phyloP scores from a whole-genome alignment of 108 stramenopile species.

The Heterococcus sp. region DNA sequence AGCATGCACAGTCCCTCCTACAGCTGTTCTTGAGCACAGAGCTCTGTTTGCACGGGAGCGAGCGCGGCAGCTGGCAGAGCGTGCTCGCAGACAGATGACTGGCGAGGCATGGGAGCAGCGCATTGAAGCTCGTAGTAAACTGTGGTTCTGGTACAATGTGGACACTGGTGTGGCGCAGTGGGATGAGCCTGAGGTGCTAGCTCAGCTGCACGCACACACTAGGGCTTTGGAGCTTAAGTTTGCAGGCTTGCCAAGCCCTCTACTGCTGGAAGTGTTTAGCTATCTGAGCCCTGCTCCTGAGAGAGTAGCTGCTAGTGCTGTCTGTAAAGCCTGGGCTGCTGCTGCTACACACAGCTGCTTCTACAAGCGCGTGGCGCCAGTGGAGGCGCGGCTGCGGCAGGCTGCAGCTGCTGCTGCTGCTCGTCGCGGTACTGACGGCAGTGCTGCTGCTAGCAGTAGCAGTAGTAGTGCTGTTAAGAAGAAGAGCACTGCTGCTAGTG shows the following conservation, averaged over 20 bases:
- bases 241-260: conserved; percentile 22
- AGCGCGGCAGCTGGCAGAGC: conserved; percentile 5
- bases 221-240: conserved; percentile 21
- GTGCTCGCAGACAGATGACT: conserved; percentile 26
- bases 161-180: conserved; percentile 52
- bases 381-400: conserved; percentile 24
- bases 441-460: too few species aligned
- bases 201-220: conserved; percentile 13
- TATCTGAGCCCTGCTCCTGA: conserved; percentile 18
- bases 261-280: conserved; percentile 25
- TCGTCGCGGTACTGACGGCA: too few species aligned
- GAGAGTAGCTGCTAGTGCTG: conserved; percentile 12
- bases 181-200: conserved; percentile 41
- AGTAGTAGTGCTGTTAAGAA: too few species aligned
- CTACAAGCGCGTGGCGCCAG: conserved; percentile 20
- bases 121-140: conserved; percentile 20
- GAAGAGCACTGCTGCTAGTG: too few species aligned
- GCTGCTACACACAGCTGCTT: conserved; percentile 27
- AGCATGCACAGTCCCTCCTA: conserved; percentile 16
- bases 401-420: neutral
- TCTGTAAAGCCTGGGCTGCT: conserved; percentile 19
- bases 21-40: conserved; percentile 8
- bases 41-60: conserved; percentile 12
- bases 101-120: conserved; percentile 44
- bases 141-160: conserved; percentile 43